Conservation (phyloP, 305 asterid species). For the Galium porrigens region DNA sequence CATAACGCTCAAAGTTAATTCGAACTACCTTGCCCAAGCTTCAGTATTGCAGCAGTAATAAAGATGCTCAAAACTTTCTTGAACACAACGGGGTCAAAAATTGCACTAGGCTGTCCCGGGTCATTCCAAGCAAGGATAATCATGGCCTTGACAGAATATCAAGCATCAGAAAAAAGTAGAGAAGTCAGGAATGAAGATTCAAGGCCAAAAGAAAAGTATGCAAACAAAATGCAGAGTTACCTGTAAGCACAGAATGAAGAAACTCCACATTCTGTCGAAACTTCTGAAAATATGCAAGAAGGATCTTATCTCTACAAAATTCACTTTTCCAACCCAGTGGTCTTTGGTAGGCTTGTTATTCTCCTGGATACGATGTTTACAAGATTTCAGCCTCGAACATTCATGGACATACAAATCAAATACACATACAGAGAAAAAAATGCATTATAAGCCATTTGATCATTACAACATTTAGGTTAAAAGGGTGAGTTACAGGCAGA, state of each 20-base stretch:
- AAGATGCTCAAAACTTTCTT: constrained; percentile 83
- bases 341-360: constrained; percentile 42
- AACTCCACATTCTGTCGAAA: constrained; percentile 96
- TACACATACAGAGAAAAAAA: not conserved
- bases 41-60: constrained; percentile 86
- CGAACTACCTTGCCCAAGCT: constrained; percentile 85
- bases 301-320: constrained; percentile 92
- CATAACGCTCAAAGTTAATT: constrained; percentile 8
- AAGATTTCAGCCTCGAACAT: not conserved
- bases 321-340: constrained; percentile 95
- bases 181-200: constrained; percentile 13
- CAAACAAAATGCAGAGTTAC: constrained; percentile 25
- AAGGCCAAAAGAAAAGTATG: constrained; percentile 13
- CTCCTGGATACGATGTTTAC: constrained; percentile 28
- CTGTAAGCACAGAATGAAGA: constrained; percentile 94
- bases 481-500: not conserved
- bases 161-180: constrained; percentile 17
- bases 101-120: constrained; percentile 47
- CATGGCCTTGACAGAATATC: constrained; percentile 61
- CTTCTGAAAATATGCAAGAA: constrained; percentile 92
- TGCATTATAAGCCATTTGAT: not conserved
- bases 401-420: not conserved
- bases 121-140: constrained; percentile 96
- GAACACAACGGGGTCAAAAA: constrained; percentile 49
- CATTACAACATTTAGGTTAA: not conserved